Evolutionary conservation across 2,329 filamentous ascomycete species (phyloP), one percentile per base, ranked within the genome.

Genomic region (Teratosphaeria zuluensis): DNA sequence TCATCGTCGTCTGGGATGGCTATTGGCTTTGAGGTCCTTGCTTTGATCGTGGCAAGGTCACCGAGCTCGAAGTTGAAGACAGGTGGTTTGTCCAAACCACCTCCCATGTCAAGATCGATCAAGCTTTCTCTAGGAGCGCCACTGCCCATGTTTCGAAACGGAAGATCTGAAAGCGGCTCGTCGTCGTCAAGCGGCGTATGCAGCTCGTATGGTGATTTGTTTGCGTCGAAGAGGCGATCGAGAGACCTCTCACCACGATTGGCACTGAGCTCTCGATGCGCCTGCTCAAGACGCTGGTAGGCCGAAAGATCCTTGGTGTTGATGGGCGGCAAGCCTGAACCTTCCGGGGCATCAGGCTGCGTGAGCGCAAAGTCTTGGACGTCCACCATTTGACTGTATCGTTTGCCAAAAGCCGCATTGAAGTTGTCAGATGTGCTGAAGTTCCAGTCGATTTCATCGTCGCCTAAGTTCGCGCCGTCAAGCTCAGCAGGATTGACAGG

Each of bases 361-460:
- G 62, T 58, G 7, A 63, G 64, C n/a, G 62, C 61, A 46, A 65
- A 60, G 51, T 65, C 63, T 21, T 65, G 55, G 8, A 58, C 21
- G 16, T 32, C 58, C 2, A 69, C 59, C 65, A 72, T 66, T 52
- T 68, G 68, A 59, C 72, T 73, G 58, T 69, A 67, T 2, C 72
- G 64, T 32, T 65, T 66, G 16, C 62, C 65, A 53, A 72, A 69
- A 21, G 64, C 66, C 58, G 76, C 74, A 61, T 85, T 81, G 63
- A 85, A 85, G 14, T 81, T 79, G 62, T 82, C 81, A 2, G 82
- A 84, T 4, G 82, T 84, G 64, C 82, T 85, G 67, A 86, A 86
- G 59, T 84, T 85, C 84, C 84, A 86, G 61, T 84, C 81, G 48
- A 82, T 80, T 3, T 75, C 68, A 6, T 73, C 67, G 3, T 78